Evolutionary conservation across 345 rosid species (phyloP).

Genomic region (Salix suchowensis): DNA sequence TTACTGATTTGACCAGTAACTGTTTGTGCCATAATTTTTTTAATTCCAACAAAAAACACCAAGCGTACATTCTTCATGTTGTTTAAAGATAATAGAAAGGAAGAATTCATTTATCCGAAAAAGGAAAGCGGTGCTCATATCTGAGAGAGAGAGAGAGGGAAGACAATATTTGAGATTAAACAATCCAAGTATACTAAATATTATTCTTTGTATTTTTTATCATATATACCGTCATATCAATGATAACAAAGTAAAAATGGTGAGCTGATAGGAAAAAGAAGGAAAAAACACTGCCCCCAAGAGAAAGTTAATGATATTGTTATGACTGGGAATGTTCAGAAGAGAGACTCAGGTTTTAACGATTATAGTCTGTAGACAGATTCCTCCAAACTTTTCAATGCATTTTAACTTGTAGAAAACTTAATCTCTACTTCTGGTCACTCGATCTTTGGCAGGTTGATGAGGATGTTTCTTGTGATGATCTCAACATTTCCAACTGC

Average conservation of each 20-base stretch:
- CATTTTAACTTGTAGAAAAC: neutral
- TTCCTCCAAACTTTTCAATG: neutral
- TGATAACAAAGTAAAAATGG: neutral
- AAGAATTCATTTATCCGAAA: neutral
- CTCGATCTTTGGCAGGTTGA: neutral
- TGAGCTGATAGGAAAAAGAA: neutral
- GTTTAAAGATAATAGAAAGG: neutral
- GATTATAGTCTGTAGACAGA: neutral
- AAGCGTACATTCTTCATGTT: neutral
- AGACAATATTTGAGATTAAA: neutral
- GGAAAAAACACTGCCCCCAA: neutral
- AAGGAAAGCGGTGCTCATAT: no score
- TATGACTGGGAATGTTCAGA: neutral
- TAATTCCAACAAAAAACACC: neutral
- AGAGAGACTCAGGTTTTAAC: conserved; percentile 1
- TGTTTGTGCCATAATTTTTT: no score
- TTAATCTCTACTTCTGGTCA: neutral
- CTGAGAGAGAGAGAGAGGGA: neutral
- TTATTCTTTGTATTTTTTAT: neutral
- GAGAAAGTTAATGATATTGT: neutral
- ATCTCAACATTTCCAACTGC: conserved; percentile 22
- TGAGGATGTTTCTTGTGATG: conserved; percentile 3
- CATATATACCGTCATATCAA: neutral
- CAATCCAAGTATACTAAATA: neutral
- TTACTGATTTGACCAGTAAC: no score